These are phyloP conservation scores for Starmerella tilneyi DNA, from an alignment of 805 yeast genomes.

Conservation along the genomic window DNA sequence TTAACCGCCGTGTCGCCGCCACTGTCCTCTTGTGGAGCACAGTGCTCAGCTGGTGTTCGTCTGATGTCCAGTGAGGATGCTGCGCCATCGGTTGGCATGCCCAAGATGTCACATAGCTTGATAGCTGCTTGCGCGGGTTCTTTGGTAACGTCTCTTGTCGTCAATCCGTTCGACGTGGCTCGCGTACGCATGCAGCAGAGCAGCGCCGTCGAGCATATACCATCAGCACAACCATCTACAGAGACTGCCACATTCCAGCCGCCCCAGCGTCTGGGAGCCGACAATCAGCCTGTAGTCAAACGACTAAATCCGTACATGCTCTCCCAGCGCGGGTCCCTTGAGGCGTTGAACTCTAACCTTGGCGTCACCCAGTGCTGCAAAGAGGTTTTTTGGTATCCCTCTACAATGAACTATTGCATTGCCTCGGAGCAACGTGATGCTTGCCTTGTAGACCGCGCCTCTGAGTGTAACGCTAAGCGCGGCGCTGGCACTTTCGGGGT, in stretches of 20 bases:
- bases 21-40: not conserved
- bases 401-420: conserved; percentile 32
- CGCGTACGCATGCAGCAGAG: conserved; percentile 37
- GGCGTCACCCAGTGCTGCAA: conserved; percentile 35
- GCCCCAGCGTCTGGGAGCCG: not conserved
- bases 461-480: not conserved
- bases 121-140: conserved; percentile 38
- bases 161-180: conserved; percentile 38
- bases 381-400: conserved; percentile 34
- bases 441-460: conserved; percentile 5
- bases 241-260: not conserved
- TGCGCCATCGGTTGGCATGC: not conserved
- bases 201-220: conserved; percentile 21
- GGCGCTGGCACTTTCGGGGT: conserved; percentile 52
- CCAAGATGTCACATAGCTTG: conserved; percentile 22
- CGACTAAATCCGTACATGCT: conserved; percentile 1
- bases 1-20: too few species aligned
- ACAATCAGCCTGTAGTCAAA: not conserved
- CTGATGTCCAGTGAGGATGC: not conserved
- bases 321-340: not conserved
- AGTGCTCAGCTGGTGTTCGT: not conserved
- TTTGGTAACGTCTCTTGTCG: conserved; percentile 34
- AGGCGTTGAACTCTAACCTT: conserved; percentile 12
- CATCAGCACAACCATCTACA: not conserved
- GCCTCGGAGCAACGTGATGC: conserved; percentile 27